These are phyloP conservation scores for Rhododendron griersonianum DNA, from an alignment of 148 eudicot genomes.

Conservation along the genomic window DNA sequence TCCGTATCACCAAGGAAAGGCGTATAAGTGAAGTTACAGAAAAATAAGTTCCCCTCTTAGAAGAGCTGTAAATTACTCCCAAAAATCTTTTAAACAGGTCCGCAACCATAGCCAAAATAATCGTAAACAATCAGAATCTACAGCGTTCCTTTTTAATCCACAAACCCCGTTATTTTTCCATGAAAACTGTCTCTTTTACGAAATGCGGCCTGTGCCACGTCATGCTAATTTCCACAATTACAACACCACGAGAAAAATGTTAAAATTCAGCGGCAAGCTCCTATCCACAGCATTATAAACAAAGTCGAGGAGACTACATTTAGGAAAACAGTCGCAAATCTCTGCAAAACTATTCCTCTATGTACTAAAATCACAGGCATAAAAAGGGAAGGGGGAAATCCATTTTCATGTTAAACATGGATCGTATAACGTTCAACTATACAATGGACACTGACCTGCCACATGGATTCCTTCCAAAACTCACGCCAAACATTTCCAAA, in stretches of 20 bases:
- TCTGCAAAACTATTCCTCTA: background rate
- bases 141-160: background rate
- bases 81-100: background rate
- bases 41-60: background rate
- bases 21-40: background rate
- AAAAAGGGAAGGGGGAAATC: background rate
- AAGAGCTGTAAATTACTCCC: background rate
- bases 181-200: background rate
- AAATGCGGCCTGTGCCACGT: background rate
- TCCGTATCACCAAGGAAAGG: background rate
- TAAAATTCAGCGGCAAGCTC: background rate
- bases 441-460: slow-evolving; percentile 47
- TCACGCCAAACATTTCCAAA: slow-evolving; percentile 87
- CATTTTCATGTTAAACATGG: background rate
- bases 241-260: background rate
- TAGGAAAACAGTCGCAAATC: background rate
- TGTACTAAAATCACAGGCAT: background rate
- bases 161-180: background rate
- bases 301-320: background rate
- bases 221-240: background rate
- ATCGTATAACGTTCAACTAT: background rate
- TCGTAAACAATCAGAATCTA: background rate
- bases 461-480: slow-evolving; percentile 87
- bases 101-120: background rate
- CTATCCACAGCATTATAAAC: background rate